phyloP scores from a whole-genome alignment of 768 basidiomycete species.

The Lentinula boryana region DNA sequence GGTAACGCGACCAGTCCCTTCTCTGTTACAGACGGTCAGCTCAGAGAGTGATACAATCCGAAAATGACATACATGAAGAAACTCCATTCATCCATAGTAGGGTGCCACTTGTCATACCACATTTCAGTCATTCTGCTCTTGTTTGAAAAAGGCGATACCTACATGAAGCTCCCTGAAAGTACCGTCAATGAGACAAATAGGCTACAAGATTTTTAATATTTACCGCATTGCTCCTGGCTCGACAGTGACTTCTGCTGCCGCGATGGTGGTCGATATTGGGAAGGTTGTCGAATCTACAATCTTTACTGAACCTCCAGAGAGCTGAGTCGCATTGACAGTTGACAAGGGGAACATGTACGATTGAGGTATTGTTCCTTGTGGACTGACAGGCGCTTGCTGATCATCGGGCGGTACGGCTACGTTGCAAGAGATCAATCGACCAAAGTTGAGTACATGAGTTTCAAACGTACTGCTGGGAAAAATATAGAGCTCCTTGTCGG shows the following conservation, averaged over 20 bases:
- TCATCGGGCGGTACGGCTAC: constrained; percentile 29
- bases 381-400: constrained; percentile 28
- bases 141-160: constrained; percentile 11
- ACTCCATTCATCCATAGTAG: constrained; percentile 61
- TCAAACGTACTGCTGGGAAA: constrained; percentile 37
- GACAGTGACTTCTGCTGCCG: constrained; percentile 53
- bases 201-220: neutral
- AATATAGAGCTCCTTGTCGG: constrained; percentile 43
- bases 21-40: constrained; percentile 24
- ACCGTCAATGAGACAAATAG: neutral
- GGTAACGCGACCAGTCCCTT: constrained; percentile 49
- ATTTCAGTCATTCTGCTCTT: neutral
- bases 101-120: constrained; percentile 50
- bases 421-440: neutral
- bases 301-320: constrained; percentile 44
- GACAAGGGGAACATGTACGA: constrained; percentile 46
- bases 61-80: constrained; percentile 39
- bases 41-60: neutral
- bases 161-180: constrained; percentile 48
- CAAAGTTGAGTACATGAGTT: neutral
- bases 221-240: constrained; percentile 52
- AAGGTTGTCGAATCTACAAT: constrained; percentile 49
- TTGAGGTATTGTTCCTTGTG: constrained; percentile 37
- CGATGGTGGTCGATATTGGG: constrained; percentile 43
- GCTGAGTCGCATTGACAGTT: constrained; percentile 33